Conservation (phyloP, 345 rosid species). For the Nephelium lappaceum region DNA sequence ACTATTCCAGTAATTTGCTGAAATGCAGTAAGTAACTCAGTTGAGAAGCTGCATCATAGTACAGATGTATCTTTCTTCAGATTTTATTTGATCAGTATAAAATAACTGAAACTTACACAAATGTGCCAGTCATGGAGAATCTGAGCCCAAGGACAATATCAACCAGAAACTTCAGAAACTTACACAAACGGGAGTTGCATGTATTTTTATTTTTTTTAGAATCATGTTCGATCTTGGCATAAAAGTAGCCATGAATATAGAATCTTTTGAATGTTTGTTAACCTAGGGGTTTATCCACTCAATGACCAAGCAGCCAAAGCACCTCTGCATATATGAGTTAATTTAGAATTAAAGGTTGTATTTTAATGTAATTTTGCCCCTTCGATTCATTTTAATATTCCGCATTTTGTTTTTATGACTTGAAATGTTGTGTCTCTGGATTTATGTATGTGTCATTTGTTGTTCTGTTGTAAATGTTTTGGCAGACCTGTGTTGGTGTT, state of each 20-base stretch:
- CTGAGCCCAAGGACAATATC: constrained; percentile 71
- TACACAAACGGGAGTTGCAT: background rate
- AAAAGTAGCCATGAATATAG: background rate
- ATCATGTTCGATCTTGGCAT: background rate
- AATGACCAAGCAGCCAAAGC: background rate
- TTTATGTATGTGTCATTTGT: background rate
- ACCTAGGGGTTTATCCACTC: background rate
- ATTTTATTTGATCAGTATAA: background rate
- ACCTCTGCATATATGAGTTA: background rate
- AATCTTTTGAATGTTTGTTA: background rate
- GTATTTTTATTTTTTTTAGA: background rate
- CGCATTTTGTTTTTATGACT: background rate
- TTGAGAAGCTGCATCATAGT: background rate
- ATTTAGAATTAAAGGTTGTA: background rate
- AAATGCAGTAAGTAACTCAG: too few relatives aligned
- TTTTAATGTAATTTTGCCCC: background rate
- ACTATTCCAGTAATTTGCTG: too few relatives aligned
- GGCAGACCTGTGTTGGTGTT: background rate
- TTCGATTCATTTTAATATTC: constrained; percentile 6
- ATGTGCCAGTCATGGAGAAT: too few relatives aligned
- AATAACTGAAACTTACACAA: constrained; percentile 48
- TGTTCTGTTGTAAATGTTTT: background rate
- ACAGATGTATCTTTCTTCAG: background rate
- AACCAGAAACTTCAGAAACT: constrained; percentile 76
- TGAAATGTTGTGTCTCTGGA: background rate